These are phyloP conservation scores for Mycena rebaudengoi DNA, from an alignment of 768 basidiomycete species.

Conservation along the genomic window DNA sequence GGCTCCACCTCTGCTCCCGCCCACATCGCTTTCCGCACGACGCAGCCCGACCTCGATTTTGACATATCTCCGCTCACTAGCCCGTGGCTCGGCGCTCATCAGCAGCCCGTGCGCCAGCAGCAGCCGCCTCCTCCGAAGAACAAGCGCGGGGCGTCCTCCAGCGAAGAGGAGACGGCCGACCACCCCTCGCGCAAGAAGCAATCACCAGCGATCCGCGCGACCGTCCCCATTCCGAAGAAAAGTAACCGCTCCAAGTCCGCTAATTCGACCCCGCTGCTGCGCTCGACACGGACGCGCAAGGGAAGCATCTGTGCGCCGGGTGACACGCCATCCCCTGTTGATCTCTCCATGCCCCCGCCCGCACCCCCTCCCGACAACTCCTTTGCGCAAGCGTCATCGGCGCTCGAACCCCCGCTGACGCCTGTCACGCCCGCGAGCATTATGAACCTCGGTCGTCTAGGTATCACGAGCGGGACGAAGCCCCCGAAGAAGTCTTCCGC, in stretches of 20 bases:
- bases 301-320: slow-evolving; percentile 49
- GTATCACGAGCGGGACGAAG: slow-evolving; percentile 51
- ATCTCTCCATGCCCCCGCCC: slow-evolving; percentile 89
- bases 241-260: slow-evolving; percentile 57
- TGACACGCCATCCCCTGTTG: slow-evolving; percentile 88
- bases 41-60: slow-evolving; percentile 62
- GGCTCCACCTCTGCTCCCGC: slow-evolving; percentile 74
- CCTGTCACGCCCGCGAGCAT: slow-evolving; percentile 94
- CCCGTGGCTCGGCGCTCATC: slow-evolving; percentile 78
- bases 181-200: slow-evolving; percentile 62
- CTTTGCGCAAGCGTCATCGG: slow-evolving; percentile 12
- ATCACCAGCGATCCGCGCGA: slow-evolving; percentile 56
- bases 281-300: slow-evolving; percentile 52
- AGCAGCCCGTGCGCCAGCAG: slow-evolving; percentile 39
- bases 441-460: slow-evolving; percentile 84
- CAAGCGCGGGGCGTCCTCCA: slow-evolving; percentile 65
- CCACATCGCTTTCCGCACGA: slow-evolving; percentile 72
- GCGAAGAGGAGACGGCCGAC: slow-evolving; percentile 56
- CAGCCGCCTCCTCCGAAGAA: slow-evolving; percentile 23
- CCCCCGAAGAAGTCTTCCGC: slow-evolving; percentile 38
- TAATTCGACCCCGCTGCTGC: slow-evolving; percentile 66
- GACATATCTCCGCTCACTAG: slow-evolving; percentile 85
- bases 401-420: slow-evolving; percentile 47
- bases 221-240: slow-evolving; percentile 35
- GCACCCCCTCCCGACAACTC: slow-evolving; percentile 50